A percentile compares a stretch with the other conserved stretches of the same genome.
Evolutionary conservation across 2,329 filamentous ascomycete genomes (phyloP).

Genomic region (Ophiognomonia clavigignenti-juglandacearum): DNA sequence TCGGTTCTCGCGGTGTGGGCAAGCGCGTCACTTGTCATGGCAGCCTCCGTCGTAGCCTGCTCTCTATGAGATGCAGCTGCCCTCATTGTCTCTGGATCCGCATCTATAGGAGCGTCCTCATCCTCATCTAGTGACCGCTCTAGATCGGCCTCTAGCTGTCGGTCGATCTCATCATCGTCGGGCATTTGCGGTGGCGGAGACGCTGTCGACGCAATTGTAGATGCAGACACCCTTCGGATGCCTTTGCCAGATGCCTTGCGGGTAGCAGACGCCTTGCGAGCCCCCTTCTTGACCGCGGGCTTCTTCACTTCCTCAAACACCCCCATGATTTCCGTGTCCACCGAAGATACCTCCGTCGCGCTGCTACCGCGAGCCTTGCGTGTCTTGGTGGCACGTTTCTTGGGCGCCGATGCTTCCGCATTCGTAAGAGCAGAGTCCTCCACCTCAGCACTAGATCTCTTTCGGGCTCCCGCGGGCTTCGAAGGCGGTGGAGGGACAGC

Average conservation of each 20-base stretch:
- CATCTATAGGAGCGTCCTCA: constrained; percentile 37
- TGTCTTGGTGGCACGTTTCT: constrained; percentile 52
- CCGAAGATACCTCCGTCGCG: constrained; percentile 34
- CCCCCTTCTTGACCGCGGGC: constrained; percentile 33
- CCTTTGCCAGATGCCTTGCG: constrained; percentile 40
- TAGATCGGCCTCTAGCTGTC: constrained; percentile 60
- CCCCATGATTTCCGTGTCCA: constrained; percentile 37
- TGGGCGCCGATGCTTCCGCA: constrained; percentile 46
- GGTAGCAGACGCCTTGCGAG: constrained; percentile 34
- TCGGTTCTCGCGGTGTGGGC: constrained; percentile 26
- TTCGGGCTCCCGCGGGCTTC: constrained; percentile 50
- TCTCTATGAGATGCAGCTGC: constrained; percentile 23
- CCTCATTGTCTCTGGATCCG: constrained; percentile 42
- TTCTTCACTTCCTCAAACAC: constrained; percentile 26
- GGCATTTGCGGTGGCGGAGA: constrained; percentile 38
- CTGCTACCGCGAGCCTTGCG: constrained; percentile 46
- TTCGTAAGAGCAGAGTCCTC: constrained; percentile 40
- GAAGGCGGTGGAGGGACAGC: constrained; percentile 29
- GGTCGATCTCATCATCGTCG: constrained; percentile 62
- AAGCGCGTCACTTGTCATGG: constrained; percentile 11
- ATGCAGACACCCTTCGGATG: constrained; percentile 29
- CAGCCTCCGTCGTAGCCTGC: constrained; percentile 20
- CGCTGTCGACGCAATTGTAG: constrained; percentile 39
- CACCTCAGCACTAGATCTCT: constrained; percentile 57
- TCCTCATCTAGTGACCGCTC: constrained; percentile 51